These are phyloP conservation scores for Trypanosoma cruzi DNA, from an alignment of 208 protist species.

Conservation along the genomic window DNA sequence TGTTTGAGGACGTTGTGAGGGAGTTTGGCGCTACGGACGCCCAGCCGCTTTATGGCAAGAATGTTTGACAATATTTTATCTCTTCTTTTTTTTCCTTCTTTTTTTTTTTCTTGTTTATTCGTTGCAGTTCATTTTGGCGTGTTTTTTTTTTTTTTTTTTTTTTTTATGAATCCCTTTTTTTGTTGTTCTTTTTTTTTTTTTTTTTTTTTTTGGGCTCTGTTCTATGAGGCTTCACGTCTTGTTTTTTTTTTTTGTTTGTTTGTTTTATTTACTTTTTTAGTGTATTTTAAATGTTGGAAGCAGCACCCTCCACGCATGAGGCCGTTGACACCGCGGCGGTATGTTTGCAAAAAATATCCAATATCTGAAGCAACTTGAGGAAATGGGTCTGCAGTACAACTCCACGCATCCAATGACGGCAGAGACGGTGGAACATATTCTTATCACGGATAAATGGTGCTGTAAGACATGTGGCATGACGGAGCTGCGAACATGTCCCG, in stretches of 20 bases:
- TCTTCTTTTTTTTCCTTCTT: no score
- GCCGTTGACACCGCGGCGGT: constrained; percentile 8
- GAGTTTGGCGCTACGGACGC: no score
- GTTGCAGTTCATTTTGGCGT: no score
- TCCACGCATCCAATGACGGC: constrained; percentile 21
- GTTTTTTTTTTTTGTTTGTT: constrained; percentile 28
- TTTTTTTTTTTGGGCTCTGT: no score
- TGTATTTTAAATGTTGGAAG: constrained; percentile 6
- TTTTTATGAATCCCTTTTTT: no score
- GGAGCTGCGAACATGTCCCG: constrained; percentile 41
- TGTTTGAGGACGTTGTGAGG: no score
- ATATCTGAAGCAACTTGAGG: constrained; percentile 45
- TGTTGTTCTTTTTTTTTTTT: no score
- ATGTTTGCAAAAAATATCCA: constrained; percentile 44
- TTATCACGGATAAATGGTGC: constrained; percentile 72
- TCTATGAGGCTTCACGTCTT: no score
- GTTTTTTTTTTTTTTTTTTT: no score
- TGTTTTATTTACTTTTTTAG: background rate
- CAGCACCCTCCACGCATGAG: background rate
- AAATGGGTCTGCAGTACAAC: constrained; percentile 52
- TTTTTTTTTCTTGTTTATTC: no score
- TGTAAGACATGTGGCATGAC: constrained; percentile 56
- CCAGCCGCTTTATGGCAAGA: no score
- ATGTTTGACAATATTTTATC: no score
- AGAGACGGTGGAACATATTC: constrained; percentile 66